Percentiles rank a stretch among this genome's conserved stretches.
Evolutionary conservation across 345 rosid genomes (phyloP).

Genomic region (Bruguiera sexangula): DNA sequence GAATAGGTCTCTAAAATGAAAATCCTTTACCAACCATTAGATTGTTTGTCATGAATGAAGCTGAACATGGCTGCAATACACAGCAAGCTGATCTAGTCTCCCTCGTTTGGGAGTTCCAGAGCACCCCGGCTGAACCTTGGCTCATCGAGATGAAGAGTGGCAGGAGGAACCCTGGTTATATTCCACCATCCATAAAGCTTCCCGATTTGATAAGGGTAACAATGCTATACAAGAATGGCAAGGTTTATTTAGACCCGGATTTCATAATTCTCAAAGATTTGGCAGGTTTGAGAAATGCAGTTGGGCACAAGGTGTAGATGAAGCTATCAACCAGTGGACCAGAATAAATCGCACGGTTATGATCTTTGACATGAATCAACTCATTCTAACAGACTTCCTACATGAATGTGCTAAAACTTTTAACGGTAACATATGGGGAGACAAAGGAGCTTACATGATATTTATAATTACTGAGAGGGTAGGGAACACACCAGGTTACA

Average conservation of each 20-base stretch:
- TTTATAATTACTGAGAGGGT: neutral
- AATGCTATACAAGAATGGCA: constrained; percentile 6
- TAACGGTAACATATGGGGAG: constrained; percentile 4
- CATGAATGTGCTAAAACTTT: neutral
- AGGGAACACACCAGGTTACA: neutral
- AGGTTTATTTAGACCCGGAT: neutral
- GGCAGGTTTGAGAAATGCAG: neutral
- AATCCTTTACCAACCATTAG: no score
- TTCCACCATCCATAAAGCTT: neutral
- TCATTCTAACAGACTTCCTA: neutral
- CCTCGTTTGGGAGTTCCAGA: neutral
- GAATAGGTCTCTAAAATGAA: no score
- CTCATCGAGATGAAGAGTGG: neutral
- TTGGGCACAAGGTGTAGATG: neutral
- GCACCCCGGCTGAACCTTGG: constrained; percentile 1
- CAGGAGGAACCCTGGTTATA: constrained; percentile 5
- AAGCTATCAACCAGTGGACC: neutral
- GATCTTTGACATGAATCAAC: neutral
- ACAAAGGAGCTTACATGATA: constrained; percentile 3
- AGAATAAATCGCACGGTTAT: neutral
- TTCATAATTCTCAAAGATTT: constrained; percentile 7
- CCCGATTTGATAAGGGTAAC: neutral
- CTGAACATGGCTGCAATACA: neutral
- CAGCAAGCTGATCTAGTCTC: no score
- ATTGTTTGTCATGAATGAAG: no score